Evolutionary conservation across 805 yeast genomes (phyloP), one percentile per base, ranked within the genome.

Genomic region (Saccharomycopsis javanensis): DNA sequence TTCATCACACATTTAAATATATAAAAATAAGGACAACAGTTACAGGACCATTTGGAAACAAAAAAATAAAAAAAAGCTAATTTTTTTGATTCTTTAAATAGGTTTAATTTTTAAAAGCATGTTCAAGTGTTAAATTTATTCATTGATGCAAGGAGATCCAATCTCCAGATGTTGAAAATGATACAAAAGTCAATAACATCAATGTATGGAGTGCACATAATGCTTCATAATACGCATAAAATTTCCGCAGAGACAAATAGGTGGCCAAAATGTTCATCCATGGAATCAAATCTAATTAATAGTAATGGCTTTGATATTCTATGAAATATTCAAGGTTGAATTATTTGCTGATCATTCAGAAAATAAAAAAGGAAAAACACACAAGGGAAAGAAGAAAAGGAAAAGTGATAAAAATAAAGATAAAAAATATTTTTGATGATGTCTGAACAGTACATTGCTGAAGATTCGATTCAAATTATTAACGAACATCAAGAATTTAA

Each of bases 401-500:
- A 33, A 33, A 33, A n/a, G 35, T 33, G 35, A n/a, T 7, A 33
- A 33, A 6, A n/a, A n/a, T 35, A 33, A 16, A 16, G 23, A 37
- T 42, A 42, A 5, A 8, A 42, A 23, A 15, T 10, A 42, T 42
- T 25, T 20, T 6, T 20, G 15, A 42, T 20, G 6, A 42, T 42
- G 48, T 11, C 25, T 15, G 28, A 20, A 20, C 8, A 23, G 4
- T 42, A 42, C 28, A 20, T 42, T 42, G 28, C 48, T 42, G 48
- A 20, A 42, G 30, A 37, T 25, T 55, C 82, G 20, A 73, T 80
- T 45, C 85, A 80, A 64, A 71, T 80, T 50, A 79, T 81, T 58
- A 74, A 79, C 64, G 85, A 81, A 63, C 67, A 70, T 54, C 80
- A 81, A 66, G 65, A 66, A 33, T 80, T 79, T 67, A 76, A 76